Conservation (phyloP, 352 stramenopile genomes). For the Phytophthora podocarpi region DNA sequence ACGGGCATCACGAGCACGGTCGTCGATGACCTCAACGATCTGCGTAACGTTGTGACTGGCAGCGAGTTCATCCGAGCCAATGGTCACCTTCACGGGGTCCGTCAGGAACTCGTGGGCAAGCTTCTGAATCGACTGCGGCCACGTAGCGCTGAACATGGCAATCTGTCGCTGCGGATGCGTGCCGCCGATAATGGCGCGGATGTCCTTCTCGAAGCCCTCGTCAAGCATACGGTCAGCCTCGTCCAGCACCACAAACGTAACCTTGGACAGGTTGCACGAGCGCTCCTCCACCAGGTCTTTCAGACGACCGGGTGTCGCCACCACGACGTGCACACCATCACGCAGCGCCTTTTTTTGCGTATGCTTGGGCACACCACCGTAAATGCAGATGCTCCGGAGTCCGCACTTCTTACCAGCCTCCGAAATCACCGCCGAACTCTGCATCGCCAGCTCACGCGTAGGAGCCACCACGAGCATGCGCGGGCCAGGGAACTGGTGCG, state of each 20-base stretch:
- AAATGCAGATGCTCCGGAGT: constrained; percentile 92
- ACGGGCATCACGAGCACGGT: constrained; percentile 86
- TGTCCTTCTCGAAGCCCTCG: constrained; percentile 96
- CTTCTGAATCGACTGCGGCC: constrained; percentile 96
- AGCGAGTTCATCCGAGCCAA: constrained; percentile 94
- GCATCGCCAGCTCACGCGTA: constrained; percentile 95
- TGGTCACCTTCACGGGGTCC: constrained; percentile 93
- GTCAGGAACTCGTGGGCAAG: constrained; percentile 96
- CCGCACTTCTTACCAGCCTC: constrained; percentile 90
- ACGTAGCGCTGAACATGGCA: constrained; percentile 98
- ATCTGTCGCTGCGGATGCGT: constrained; percentile 91
- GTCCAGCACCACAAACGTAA: constrained; percentile 96
- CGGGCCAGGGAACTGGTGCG: constrained; percentile 65
- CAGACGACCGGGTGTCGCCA: constrained; percentile 96
- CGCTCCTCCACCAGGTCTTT: constrained; percentile 91
- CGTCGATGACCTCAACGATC: constrained; percentile 95
- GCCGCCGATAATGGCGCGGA: constrained; percentile 85
- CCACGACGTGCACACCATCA: constrained; percentile 90
- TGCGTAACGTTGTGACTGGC: constrained; percentile 96
- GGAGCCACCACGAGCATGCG: constrained; percentile 94
- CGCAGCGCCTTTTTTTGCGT: constrained; percentile 91
- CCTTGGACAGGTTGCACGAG: constrained; percentile 83
- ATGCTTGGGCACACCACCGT: constrained; percentile 96
- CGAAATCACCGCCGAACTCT: constrained; percentile 92
- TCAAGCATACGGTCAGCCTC: constrained; percentile 96